These are phyloP conservation scores for Pinus albicaulis DNA, from an alignment of 75 land plant species.

Conservation along the genomic window DNA sequence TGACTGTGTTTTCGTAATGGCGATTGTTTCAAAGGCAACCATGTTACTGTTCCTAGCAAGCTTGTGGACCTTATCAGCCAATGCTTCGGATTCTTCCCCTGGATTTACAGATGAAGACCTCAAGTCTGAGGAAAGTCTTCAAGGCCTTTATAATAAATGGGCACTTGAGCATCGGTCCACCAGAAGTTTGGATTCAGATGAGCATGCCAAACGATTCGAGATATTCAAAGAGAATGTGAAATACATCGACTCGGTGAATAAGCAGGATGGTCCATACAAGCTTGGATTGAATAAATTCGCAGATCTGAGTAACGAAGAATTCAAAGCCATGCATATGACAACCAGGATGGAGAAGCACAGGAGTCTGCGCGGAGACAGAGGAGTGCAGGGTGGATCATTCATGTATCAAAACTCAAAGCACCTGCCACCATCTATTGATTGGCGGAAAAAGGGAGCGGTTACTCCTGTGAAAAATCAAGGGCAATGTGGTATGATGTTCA, in stretches of 20 bases:
- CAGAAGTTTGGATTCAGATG: conserved; percentile 11
- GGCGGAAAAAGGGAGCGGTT: conserved; percentile 49
- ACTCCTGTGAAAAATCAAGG: conserved; percentile 43
- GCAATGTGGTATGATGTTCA: conserved; percentile 27
- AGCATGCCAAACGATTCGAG: conserved; percentile 41
- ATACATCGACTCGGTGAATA: conserved; percentile 48
- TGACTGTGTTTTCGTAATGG: no score
- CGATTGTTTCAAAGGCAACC: no score
- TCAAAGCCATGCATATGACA: conserved; percentile 38
- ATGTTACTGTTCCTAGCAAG: no score
- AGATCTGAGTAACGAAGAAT: conserved; percentile 60
- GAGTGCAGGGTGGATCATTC: background rate
- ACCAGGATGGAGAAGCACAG: conserved; percentile 3
- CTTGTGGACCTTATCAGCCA: no score
- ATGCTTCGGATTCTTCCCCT: no score
- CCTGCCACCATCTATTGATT: conserved; percentile 40
- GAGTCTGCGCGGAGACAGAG: background rate
- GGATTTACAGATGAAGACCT: background rate
- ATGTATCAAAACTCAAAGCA: conserved; percentile 7
- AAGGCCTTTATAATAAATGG: background rate
- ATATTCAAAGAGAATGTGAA: conserved; percentile 58
- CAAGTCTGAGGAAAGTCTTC: background rate
- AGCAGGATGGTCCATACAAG: conserved; percentile 30
- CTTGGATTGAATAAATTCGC: conserved; percentile 60
- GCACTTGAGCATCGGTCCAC: background rate